A percentile compares a stretch with the other conserved stretches of the same genome.
Evolutionary conservation across 2,329 filamentous ascomycete genomes (phyloP).

Genomic region (Phialemonium atrogriseum): DNA sequence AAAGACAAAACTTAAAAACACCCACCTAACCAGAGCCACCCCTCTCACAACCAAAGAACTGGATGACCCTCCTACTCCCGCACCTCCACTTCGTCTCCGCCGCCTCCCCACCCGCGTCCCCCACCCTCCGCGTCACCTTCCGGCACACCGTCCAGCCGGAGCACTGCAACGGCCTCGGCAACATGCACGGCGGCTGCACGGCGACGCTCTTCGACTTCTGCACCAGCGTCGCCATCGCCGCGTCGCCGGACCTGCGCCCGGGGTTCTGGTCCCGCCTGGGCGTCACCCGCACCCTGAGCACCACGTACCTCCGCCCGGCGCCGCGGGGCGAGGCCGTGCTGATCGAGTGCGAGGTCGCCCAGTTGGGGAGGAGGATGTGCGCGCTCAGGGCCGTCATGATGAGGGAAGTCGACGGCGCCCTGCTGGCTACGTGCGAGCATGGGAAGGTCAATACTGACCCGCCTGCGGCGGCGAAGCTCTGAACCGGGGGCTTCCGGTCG

Average conservation of each 20-base stretch:
- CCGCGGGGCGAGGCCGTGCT: constrained; percentile 41
- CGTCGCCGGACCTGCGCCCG: constrained; percentile 45
- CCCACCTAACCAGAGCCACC: too few relatives aligned
- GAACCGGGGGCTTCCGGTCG: too few relatives aligned
- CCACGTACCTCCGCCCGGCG: constrained; percentile 59
- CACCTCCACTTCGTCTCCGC: constrained; percentile 30
- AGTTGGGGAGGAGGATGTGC: constrained; percentile 45
- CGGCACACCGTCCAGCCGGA: constrained; percentile 21
- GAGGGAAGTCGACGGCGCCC: constrained; percentile 39
- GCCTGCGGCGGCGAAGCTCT: too few relatives aligned
- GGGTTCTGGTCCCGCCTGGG: constrained; percentile 56
- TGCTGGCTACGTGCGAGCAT: constrained; percentile 54
- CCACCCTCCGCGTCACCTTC: constrained; percentile 31
- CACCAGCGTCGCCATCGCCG: constrained; percentile 50
- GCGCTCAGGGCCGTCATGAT: constrained; percentile 47
- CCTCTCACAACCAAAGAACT: constrained; percentile 22
- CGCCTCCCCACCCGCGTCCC: constrained; percentile 19
- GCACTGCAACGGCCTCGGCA: constrained; percentile 45
- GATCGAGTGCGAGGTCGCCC: constrained; percentile 49
- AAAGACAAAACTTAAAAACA: too few relatives aligned
- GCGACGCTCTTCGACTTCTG: constrained; percentile 61
- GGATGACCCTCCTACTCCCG: constrained; percentile 32
- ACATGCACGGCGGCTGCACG: constrained; percentile 54
- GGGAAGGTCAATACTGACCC: constrained; percentile 55
- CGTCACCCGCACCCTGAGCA: constrained; percentile 56